Conservation (phyloP, 129 eudicot genomes). For the Apium graveolens region DNA sequence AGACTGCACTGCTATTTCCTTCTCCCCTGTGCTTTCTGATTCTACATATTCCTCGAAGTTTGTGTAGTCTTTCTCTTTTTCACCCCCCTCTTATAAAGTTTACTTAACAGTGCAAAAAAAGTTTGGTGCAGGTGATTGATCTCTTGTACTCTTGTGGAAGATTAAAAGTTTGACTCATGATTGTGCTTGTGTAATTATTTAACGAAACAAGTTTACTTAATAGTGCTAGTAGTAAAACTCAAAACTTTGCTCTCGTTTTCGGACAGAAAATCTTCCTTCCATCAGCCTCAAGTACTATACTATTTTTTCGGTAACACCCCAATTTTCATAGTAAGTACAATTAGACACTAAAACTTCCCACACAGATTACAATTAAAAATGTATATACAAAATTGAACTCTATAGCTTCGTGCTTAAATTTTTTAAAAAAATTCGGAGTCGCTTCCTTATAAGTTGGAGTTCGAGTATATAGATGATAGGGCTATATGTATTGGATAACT, state of each 20-base stretch:
- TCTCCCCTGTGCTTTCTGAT: slow-evolving; percentile 5
- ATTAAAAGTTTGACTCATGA: too few species aligned
- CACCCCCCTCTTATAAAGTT: neutral
- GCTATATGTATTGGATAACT: neutral
- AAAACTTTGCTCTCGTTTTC: neutral
- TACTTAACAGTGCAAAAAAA: neutral
- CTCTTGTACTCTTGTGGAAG: too few species aligned
- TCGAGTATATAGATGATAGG: too few species aligned
- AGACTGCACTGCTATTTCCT: slow-evolving; percentile 5
- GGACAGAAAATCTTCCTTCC: neutral
- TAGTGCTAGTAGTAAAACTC: neutral
- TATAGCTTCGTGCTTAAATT: too few species aligned
- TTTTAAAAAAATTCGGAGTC: too few species aligned
- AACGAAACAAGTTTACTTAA: neutral
- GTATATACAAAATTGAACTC: too few species aligned
- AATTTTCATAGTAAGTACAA: too few species aligned
- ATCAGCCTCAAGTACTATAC: neutral
- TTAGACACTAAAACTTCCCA: too few species aligned
- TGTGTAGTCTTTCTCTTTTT: neutral
- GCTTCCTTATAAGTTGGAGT: too few species aligned
- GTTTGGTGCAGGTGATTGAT: too few species aligned
- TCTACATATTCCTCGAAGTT: neutral
- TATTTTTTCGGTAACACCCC: neutral
- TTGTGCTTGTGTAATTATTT: too few species aligned
- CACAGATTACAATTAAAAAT: too few species aligned